Evolutionary conservation across 176 grass and related monocot species (phyloP).

Genomic region (Ensete ventricosum): DNA sequence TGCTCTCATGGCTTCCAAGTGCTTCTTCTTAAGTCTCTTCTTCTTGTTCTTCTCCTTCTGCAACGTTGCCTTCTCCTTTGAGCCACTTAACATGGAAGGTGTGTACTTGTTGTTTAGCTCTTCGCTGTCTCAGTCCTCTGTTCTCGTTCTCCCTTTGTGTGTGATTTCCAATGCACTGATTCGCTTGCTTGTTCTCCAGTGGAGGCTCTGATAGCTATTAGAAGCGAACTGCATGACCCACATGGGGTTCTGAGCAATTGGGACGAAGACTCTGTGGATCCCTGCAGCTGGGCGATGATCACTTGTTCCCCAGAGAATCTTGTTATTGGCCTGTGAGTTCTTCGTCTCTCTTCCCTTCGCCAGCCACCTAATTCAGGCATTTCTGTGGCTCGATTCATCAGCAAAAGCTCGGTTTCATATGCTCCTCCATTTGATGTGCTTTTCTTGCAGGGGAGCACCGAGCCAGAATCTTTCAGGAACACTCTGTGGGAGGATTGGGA

Average conservation of each 20-base stretch:
- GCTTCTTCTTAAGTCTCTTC: background rate
- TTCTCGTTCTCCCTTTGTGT: background rate
- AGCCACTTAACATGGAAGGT: slow-evolving; percentile 18
- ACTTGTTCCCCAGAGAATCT: slow-evolving; percentile 89
- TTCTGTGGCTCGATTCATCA: background rate
- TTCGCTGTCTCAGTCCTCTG: background rate
- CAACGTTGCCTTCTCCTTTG: background rate
- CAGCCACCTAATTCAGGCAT: background rate
- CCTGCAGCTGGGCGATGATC: slow-evolving; percentile 98
- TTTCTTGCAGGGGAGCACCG: slow-evolving; percentile 59
- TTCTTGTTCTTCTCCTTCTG: background rate
- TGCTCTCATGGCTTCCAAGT: slow-evolving; percentile 4
- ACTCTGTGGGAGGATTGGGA: slow-evolving; percentile 59
- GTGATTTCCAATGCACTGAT: background rate
- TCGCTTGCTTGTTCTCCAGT: slow-evolving; percentile 22
- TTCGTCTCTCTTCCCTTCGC: background rate
- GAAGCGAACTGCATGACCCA: slow-evolving; percentile 57
- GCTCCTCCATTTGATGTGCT: background rate
- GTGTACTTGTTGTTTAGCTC: background rate
- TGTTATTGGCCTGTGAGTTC: slow-evolving; percentile 82
- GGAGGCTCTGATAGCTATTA: slow-evolving; percentile 78
- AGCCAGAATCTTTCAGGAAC: slow-evolving; percentile 82
- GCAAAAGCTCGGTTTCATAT: background rate
- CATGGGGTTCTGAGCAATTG: slow-evolving; percentile 83
- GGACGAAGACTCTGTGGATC: slow-evolving; percentile 94